A percentile compares a stretch with the other conserved stretches of the same genome.
Conservation (phyloP, 257 asterid genomes). For the Coffea eugenioides region DNA sequence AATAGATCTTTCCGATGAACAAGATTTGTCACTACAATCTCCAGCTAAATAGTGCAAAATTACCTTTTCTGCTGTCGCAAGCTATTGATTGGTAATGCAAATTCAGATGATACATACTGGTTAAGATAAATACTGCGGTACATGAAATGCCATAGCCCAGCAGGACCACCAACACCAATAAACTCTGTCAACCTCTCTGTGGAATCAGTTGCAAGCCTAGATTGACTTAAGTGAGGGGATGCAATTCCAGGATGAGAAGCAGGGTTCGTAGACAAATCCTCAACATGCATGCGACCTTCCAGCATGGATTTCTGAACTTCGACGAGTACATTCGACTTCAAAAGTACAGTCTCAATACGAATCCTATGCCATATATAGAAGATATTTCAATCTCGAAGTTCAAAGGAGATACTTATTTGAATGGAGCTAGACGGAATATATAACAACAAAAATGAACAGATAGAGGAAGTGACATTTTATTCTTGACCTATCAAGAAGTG, state of each 20-base stretch:
- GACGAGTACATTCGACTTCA: constrained; percentile 77
- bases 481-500: not conserved
- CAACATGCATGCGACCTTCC: constrained; percentile 87
- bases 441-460: not conserved
- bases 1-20: not conserved
- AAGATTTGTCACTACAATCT: constrained; percentile 1
- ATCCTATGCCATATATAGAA: constrained; percentile 50
- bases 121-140: constrained; percentile 79
- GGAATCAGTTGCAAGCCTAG: constrained; percentile 47
- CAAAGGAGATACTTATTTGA: not conserved
- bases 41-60: constrained; percentile 17
- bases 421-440: not conserved
- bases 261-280: constrained; percentile 60
- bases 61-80: constrained; percentile 83
- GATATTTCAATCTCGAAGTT: not conserved
- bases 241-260: constrained; percentile 53
- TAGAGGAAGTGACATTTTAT: not conserved
- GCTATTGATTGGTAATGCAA: constrained; percentile 78
- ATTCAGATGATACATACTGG: constrained; percentile 92
- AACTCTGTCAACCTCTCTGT: constrained; percentile 43
- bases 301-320: constrained; percentile 88
- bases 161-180: constrained; percentile 80
- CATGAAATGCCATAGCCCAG: constrained; percentile 97
- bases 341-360: constrained; percentile 72
- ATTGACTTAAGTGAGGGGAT: constrained; percentile 58